A percentile compares a stretch with the other conserved stretches of the same genome.
These are phyloP conservation scores for Fraxinus quadrangulata DNA, from an alignment of 257 asterid species.

Conservation along the genomic window DNA sequence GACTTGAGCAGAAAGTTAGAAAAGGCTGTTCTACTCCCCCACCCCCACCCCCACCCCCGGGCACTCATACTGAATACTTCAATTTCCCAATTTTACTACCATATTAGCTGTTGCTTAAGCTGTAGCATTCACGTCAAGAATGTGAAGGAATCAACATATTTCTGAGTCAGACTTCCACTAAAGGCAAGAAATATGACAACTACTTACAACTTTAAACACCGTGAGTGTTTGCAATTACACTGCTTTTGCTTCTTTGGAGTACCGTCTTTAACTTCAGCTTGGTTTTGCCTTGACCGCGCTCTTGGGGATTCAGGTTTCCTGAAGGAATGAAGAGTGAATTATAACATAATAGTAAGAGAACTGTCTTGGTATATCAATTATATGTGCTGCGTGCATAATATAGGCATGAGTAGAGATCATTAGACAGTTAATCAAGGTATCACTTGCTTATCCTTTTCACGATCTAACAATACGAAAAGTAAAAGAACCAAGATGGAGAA, in stretches of 20 bases:
- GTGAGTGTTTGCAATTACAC: constrained; percentile 94
- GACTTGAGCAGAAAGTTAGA: neutral
- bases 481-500: neutral
- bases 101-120: neutral
- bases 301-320: constrained; percentile 96
- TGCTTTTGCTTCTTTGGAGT: constrained; percentile 96
- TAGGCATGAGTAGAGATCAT: constrained; percentile 7
- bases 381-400: constrained; percentile 5
- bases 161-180: constrained; percentile 18
- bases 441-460: constrained; percentile 18
- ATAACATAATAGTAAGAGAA: constrained; percentile 11
- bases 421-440: neutral
- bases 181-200: constrained; percentile 27
- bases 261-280: constrained; percentile 72
- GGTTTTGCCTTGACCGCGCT: constrained; percentile 60
- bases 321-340: constrained; percentile 26
- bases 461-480: neutral
- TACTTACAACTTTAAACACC: constrained; percentile 93
- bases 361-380: constrained; percentile 7
- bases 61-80: constrained; percentile 12
- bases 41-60: neutral
- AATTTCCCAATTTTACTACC: constrained; percentile 9
- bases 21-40: neutral
- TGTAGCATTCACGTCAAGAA: constrained; percentile 22
- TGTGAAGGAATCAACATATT: constrained; percentile 13